Evolutionary conservation across 192 early-diverging fungal species (phyloP).

Genomic region (Coemansia erecta): DNA sequence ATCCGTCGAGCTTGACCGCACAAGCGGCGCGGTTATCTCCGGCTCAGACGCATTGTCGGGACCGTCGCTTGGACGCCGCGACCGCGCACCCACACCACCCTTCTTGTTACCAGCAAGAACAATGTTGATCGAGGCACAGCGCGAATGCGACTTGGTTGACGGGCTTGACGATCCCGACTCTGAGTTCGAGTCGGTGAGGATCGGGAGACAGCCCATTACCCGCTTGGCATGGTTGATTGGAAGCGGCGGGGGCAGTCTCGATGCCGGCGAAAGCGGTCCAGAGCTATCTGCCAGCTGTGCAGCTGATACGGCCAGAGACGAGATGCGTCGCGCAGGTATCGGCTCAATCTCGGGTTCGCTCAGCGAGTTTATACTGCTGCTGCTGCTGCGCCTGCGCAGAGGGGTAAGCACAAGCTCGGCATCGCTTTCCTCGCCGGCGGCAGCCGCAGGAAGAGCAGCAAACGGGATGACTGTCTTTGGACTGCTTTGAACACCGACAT

Average conservation of each 20-base stretch:
- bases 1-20: constrained; percentile 44
- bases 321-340: constrained; percentile 4
- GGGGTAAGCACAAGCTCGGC: background rate
- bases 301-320: background rate
- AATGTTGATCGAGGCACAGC: constrained; percentile 43
- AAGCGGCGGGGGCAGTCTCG: background rate
- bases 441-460: constrained; percentile 7
- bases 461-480: constrained; percentile 4
- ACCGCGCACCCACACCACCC: background rate
- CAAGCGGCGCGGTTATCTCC: constrained; percentile 14
- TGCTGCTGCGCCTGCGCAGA: constrained; percentile 26
- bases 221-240: constrained; percentile 20
- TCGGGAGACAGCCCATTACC: constrained; percentile 18
- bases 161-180: constrained; percentile 11
- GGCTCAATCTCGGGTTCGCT: constrained; percentile 36
- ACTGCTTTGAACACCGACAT: background rate
- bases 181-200: constrained; percentile 7
- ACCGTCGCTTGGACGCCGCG: constrained; percentile 40
- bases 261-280: no score
- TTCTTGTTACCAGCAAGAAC: constrained; percentile 19
- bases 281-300: background rate
- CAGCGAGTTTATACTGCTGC: constrained; percentile 40
- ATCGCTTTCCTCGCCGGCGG: constrained; percentile 4
- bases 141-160: constrained; percentile 34
- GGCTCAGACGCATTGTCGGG: constrained; percentile 17